Conservation (phyloP, 2,329 filamentous ascomycete genomes). For the Alternaria ethzedia region DNA sequence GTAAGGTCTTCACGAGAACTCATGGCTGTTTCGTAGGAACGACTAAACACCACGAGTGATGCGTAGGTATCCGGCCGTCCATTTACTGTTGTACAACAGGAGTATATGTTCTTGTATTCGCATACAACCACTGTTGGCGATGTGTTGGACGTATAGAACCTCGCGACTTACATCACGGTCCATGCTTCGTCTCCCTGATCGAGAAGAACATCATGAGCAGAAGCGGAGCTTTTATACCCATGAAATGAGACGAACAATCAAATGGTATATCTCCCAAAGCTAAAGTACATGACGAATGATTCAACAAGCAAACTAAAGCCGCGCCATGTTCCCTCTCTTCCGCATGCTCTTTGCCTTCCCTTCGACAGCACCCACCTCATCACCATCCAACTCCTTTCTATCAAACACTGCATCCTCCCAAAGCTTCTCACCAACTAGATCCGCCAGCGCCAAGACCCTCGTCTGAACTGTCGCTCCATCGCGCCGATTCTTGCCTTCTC, state of each 20-base stretch:
- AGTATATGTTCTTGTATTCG: background rate
- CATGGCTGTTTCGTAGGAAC: background rate
- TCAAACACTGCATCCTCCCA: slow-evolving; percentile 58
- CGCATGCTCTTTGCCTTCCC: slow-evolving; percentile 37
- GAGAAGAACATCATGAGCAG: background rate
- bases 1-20: background rate
- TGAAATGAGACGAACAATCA: background rate
- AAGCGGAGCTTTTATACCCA: background rate
- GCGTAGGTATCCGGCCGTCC: background rate
- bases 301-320: slow-evolving; percentile 27
- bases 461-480: slow-evolving; percentile 88
- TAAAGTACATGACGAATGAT: background rate
- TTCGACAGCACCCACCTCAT: slow-evolving; percentile 15
- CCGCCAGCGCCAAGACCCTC: slow-evolving; percentile 78
- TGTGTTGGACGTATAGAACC: background rate
- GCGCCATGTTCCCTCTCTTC: slow-evolving; percentile 43
- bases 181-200: background rate
- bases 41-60: background rate
- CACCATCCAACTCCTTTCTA: slow-evolving; percentile 10
- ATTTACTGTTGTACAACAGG: background rate
- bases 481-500: slow-evolving; percentile 95
- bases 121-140: background rate
- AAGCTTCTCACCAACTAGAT: slow-evolving; percentile 72
- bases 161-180: background rate
- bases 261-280: background rate